phyloP scores from a whole-genome alignment of 2,329 filamentous ascomycete species.

The Cadophora luteo-olivacea region DNA sequence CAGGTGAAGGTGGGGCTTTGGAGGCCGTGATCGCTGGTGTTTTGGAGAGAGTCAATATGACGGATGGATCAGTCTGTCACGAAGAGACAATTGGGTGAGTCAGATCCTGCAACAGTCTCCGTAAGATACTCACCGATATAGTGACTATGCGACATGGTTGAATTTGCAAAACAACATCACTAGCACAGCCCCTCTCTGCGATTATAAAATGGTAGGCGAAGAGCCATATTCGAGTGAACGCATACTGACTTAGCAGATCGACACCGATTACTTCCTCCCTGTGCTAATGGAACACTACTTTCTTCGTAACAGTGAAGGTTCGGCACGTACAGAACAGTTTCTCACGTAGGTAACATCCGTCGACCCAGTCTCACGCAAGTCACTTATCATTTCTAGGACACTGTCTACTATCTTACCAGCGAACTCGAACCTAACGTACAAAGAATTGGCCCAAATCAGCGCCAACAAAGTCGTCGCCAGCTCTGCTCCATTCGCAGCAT shows the following conservation, averaged over 20 bases:
- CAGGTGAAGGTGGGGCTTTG: conserved; percentile 59
- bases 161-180: conserved; percentile 60
- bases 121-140: conserved; percentile 28
- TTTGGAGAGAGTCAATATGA: conserved; percentile 64
- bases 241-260: conserved; percentile 50
- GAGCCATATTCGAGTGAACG: background rate
- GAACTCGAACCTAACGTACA: conserved; percentile 61
- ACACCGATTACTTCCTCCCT: conserved; percentile 67
- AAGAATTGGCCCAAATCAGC: conserved; percentile 56
- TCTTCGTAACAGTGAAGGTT: conserved; percentile 52
- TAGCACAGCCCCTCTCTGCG: conserved; percentile 59
- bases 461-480: conserved; percentile 64
- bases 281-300: conserved; percentile 66
- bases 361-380: too few species aligned
- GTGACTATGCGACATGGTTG: conserved; percentile 67
- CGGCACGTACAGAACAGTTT: conserved; percentile 46
- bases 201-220: conserved; percentile 59
- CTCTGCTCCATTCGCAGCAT: conserved; percentile 58
- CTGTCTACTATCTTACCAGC: conserved; percentile 56
- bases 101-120: background rate
- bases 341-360: conserved; percentile 34
- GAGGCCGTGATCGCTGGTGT: conserved; percentile 68
- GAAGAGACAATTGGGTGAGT: conserved; percentile 65
- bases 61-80: conserved; percentile 66
- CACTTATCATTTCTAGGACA: conserved; percentile 42